Conservation (phyloP, 2,329 filamentous ascomycete species). For the Nigrospora sphaerica region DNA sequence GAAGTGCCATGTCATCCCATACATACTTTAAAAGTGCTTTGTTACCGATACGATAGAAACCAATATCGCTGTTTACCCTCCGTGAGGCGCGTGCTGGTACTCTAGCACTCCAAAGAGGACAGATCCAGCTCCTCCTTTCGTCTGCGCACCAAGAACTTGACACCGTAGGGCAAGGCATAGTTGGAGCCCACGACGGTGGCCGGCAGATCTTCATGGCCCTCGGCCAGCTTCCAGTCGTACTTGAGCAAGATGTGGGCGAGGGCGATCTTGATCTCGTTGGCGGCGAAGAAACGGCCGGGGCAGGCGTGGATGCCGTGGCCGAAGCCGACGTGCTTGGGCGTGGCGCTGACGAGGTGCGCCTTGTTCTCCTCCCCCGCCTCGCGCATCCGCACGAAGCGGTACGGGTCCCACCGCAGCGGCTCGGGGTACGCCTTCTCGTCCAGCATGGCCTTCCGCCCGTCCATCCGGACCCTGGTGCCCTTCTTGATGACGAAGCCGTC, state of each 20-base stretch:
- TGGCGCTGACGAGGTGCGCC: constrained; percentile 23
- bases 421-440: constrained; percentile 14
- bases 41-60: too few species aligned
- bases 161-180: constrained; percentile 4
- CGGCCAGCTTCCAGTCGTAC: constrained; percentile 25
- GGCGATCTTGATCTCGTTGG: constrained; percentile 37
- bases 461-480: constrained; percentile 12
- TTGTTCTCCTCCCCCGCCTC: constrained; percentile 10
- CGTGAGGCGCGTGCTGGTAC: too few species aligned
- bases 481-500: constrained; percentile 14
- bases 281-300: constrained; percentile 36
- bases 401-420: constrained; percentile 12
- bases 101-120: background rate
- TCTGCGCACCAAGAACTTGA: constrained; percentile 9
- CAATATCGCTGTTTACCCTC: too few species aligned
- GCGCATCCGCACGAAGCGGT: constrained; percentile 14
- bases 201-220: constrained; percentile 12
- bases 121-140: constrained; percentile 13
- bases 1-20: too few species aligned
- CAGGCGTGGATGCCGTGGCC: constrained; percentile 31
- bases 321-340: constrained; percentile 20
- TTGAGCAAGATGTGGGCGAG: constrained; percentile 30
- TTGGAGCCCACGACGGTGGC: background rate
- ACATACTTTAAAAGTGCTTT: too few species aligned
- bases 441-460: constrained; percentile 11